A percentile compares a stretch with the other conserved stretches of the same genome.
These are phyloP conservation scores for Cyclotella distinguenda DNA, from an alignment of 108 stramenopile species.

Conservation along the genomic window DNA sequence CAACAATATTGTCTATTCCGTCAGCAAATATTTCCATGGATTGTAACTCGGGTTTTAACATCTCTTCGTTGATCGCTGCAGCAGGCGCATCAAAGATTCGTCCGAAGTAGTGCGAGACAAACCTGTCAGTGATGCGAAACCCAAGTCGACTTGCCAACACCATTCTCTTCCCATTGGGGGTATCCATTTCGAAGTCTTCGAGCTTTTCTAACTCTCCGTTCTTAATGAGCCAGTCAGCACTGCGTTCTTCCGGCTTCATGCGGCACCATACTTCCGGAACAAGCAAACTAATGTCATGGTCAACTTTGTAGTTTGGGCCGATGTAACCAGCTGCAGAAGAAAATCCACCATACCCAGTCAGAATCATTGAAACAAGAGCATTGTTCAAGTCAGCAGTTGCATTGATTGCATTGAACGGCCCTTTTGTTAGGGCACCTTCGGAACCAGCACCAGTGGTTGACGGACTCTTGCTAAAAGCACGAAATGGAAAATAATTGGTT, in stretches of 20 bases:
- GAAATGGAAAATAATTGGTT: not conserved
- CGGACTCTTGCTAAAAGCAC: constrained; percentile 33
- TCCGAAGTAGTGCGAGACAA: constrained; percentile 56
- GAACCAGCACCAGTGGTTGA: constrained; percentile 58
- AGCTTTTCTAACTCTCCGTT: constrained; percentile 51
- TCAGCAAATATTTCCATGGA: constrained; percentile 54
- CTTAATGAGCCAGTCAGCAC: constrained; percentile 48
- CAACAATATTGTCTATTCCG: constrained; percentile 58
- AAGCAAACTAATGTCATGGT: constrained; percentile 54
- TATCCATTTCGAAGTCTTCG: constrained; percentile 50
- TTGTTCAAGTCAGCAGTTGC: constrained; percentile 63
- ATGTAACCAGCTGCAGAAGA: constrained; percentile 58
- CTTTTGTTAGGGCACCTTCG: constrained; percentile 57
- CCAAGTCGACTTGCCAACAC: constrained; percentile 56
- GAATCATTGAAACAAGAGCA: constrained; percentile 55
- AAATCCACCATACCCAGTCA: constrained; percentile 56
- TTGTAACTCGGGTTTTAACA: constrained; percentile 59
- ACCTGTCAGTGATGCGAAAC: constrained; percentile 53
- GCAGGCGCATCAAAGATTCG: constrained; percentile 61
- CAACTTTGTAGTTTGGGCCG: constrained; percentile 58
- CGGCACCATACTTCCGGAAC: constrained; percentile 63
- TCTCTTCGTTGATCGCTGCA: constrained; percentile 57
- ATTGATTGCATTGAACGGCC: constrained; percentile 62
- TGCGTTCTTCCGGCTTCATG: constrained; percentile 54
- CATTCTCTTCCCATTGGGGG: constrained; percentile 36